Evolutionary conservation across 2,329 filamentous ascomycete genomes (phyloP).

Genomic region (Aspergillus uvarum): DNA sequence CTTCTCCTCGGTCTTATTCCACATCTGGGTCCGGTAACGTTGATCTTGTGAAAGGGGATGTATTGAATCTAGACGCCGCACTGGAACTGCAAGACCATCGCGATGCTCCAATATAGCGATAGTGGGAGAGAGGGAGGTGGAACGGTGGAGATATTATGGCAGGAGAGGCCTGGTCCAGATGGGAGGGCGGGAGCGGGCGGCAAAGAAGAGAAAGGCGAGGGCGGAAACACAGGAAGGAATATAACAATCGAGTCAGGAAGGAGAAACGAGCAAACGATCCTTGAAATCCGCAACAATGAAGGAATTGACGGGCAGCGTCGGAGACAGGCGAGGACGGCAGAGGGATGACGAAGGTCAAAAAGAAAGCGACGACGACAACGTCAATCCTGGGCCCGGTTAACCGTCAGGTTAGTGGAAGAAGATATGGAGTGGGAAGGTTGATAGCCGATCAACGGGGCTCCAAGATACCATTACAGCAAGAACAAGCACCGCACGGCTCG

Average conservation of each 20-base stretch:
- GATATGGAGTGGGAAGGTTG: constrained; percentile 9
- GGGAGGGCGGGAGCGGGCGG: constrained; percentile 13
- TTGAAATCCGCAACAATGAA: constrained; percentile 8
- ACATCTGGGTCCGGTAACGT: constrained; percentile 17
- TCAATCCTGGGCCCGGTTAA: not conserved
- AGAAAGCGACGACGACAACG: constrained; percentile 4
- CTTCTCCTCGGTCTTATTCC: constrained; percentile 27
- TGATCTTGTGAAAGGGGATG: not conserved
- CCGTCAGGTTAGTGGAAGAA: not conserved
- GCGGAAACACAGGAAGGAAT: not conserved
- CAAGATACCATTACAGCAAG: constrained; percentile 2
- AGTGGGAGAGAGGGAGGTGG: not conserved
- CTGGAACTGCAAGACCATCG: constrained; percentile 21
- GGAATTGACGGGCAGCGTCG: not conserved
- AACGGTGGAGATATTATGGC: not conserved
- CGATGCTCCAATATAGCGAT: constrained; percentile 11
- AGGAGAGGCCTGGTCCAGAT: constrained; percentile 4
- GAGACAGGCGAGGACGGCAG: not conserved
- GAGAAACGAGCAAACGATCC: constrained; percentile 4
- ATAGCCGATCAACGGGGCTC: constrained; percentile 10
- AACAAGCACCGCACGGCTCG: constrained; percentile 9
- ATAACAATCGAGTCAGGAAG: not conserved
- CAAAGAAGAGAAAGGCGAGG: constrained; percentile 12
- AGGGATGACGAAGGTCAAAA: constrained; percentile 6
- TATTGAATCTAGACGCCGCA: constrained; percentile 10